phyloP scores from a whole-genome alignment of 495 filamentous ascomycete species.

The Penicillium cosmopolitanum region DNA sequence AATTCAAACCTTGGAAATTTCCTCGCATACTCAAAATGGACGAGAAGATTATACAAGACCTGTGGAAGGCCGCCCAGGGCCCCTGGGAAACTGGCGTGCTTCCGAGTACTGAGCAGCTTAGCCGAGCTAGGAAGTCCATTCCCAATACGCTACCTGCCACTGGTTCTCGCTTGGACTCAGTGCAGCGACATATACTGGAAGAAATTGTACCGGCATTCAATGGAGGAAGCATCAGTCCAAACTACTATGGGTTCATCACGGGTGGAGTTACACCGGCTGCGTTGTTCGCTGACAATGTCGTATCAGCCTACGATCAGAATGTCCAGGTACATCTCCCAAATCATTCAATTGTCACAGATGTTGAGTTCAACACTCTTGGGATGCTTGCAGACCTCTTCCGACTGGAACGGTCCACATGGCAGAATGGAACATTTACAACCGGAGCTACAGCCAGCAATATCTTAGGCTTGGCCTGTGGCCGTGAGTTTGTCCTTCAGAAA shows the following conservation, averaged over 20 bases:
- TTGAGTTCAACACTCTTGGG: conserved; percentile 71
- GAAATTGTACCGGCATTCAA: conserved; percentile 71
- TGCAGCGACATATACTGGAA: conserved; percentile 55
- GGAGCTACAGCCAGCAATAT: conserved; percentile 88
- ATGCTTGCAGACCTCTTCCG: conserved; percentile 70
- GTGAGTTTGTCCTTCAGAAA: conserved; percentile 64
- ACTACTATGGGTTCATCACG: conserved; percentile 89
- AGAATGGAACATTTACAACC: conserved; percentile 76
- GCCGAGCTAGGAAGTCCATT: conserved; percentile 44
- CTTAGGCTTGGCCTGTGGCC: conserved; percentile 75
- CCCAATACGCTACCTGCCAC: conserved; percentile 38
- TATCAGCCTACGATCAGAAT: conserved; percentile 79
- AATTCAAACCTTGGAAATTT: no score
- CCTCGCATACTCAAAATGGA: conserved; percentile 17
- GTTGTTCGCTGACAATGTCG: conserved; percentile 79
- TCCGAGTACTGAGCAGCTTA: conserved; percentile 35
- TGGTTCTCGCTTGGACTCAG: conserved; percentile 50
- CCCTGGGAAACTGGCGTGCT: conserved; percentile 40
- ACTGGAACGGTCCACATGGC: conserved; percentile 55
- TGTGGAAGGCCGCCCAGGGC: conserved; percentile 42
- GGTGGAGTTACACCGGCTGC: conserved; percentile 83
- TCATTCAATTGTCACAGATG: conserved; percentile 71
- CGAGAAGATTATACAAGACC: conserved; percentile 29
- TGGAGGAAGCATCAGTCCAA: conserved; percentile 58
- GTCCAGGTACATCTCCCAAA: conserved; percentile 80